Evolutionary conservation across 2,329 filamentous ascomycete genomes (phyloP).

Genomic region (Fusarium continuum): DNA sequence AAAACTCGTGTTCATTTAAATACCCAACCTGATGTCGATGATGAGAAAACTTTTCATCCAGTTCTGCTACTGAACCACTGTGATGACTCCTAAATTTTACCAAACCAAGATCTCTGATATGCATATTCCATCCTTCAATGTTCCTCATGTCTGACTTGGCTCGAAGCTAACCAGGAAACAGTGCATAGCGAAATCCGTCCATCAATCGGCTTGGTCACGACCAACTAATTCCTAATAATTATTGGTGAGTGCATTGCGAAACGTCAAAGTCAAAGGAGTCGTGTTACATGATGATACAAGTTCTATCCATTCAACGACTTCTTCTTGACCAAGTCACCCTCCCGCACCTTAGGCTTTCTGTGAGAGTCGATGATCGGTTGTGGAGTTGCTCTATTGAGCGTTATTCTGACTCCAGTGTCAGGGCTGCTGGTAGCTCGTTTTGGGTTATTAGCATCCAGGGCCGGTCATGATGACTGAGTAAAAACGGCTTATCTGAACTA

Average conservation of each 20-base stretch:
- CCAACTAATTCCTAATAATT: no score
- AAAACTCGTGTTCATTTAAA: neutral
- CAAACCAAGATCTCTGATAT: slow-evolving; percentile 70
- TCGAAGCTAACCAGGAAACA: slow-evolving; percentile 18
- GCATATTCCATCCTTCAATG: slow-evolving; percentile 20
- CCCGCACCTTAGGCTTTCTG: slow-evolving; percentile 68
- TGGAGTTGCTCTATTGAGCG: slow-evolving; percentile 69
- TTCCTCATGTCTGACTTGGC: neutral
- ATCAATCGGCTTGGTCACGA: no score
- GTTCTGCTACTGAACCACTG: slow-evolving; percentile 78
- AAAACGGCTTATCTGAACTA: slow-evolving; percentile 68
- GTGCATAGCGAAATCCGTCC: no score
- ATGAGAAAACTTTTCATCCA: slow-evolving; percentile 72
- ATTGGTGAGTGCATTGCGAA: slow-evolving; percentile 23
- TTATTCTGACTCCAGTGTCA: slow-evolving; percentile 70
- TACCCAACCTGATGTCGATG: slow-evolving; percentile 54
- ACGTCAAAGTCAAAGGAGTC: neutral
- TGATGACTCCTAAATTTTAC: slow-evolving; percentile 73
- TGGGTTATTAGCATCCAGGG: slow-evolving; percentile 54
- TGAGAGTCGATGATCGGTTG: slow-evolving; percentile 72
- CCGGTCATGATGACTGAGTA: slow-evolving; percentile 74
- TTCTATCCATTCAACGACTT: slow-evolving; percentile 81
- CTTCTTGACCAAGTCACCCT: slow-evolving; percentile 75
- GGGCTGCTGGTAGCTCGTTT: slow-evolving; percentile 64
- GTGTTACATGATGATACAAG: slow-evolving; percentile 57